phyloP scores from a whole-genome alignment of 2,329 filamentous ascomycete genomes.

The Ascosphaera pollenicola region DNA sequence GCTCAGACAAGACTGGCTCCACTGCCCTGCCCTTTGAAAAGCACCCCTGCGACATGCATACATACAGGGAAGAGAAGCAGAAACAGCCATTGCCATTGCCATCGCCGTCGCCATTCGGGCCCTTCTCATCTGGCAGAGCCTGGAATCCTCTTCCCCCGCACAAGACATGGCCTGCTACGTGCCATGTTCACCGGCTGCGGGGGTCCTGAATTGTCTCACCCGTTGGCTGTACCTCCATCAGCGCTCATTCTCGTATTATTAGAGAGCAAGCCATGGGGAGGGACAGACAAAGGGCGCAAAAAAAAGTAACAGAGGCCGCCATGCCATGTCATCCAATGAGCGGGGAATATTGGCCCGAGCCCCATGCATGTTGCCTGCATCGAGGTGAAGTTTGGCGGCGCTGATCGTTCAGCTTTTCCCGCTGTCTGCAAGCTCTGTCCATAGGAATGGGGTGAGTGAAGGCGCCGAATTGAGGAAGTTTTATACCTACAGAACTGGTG shows the following conservation, averaged over 20 bases:
- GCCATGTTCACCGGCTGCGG: background rate
- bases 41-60: too few relatives aligned
- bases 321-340: background rate
- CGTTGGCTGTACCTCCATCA: too few relatives aligned
- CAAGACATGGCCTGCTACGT: background rate
- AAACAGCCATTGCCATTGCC: background rate
- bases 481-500: too few relatives aligned
- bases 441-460: too few relatives aligned
- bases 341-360: background rate
- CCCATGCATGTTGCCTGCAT: background rate
- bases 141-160: background rate
- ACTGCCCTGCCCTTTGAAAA: too few relatives aligned
- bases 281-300: background rate
- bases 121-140: background rate
- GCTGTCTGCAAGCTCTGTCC: background rate
- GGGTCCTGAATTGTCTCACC: too few relatives aligned
- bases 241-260: background rate
- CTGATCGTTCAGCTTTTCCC: background rate
- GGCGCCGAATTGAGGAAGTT: too few relatives aligned
- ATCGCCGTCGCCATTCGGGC: background rate
- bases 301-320: background rate
- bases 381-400: background rate
- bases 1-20: too few relatives aligned
- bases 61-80: background rate
- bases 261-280: background rate